These are phyloP conservation scores for Lichtheimia hyalospora DNA, from an alignment of 371 early-diverging fungal genomes.

Conservation along the genomic window DNA sequence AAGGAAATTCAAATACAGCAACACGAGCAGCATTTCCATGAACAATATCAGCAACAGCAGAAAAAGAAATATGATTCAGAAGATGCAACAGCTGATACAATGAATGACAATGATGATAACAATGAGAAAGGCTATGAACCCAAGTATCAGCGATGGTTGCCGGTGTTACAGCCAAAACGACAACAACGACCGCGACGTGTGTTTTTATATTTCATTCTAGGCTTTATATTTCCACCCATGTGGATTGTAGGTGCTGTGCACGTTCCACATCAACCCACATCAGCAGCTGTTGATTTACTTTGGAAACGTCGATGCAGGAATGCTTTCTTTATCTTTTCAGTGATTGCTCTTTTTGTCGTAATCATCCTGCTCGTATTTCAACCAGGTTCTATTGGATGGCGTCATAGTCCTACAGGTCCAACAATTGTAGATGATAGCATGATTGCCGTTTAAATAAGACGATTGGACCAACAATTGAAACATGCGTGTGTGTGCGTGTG, in stretches of 20 bases:
- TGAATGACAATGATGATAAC: background rate
- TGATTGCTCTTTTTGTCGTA: slow-evolving; percentile 9
- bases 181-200: slow-evolving; percentile 5
- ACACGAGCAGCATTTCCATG: no score
- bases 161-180: background rate
- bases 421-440: no score
- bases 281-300: slow-evolving; percentile 13
- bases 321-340: slow-evolving; percentile 14
- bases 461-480: no score
- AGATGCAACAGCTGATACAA: no score
- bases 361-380: slow-evolving; percentile 15
- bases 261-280: slow-evolving; percentile 9
- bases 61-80: no score
- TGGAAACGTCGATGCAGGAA: slow-evolving; percentile 23
- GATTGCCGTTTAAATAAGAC: no score
- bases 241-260: slow-evolving; percentile 35
- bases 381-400: slow-evolving; percentile 20
- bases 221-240: slow-evolving; percentile 37
- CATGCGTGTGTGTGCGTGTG: no score
- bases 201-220: slow-evolving; percentile 30
- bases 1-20: background rate
- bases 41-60: no score
- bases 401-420: background rate
- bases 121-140: background rate
- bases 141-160: no score